phyloP scores from a whole-genome alignment of 169 alveolate species.

The Blepharisma undulans region DNA sequence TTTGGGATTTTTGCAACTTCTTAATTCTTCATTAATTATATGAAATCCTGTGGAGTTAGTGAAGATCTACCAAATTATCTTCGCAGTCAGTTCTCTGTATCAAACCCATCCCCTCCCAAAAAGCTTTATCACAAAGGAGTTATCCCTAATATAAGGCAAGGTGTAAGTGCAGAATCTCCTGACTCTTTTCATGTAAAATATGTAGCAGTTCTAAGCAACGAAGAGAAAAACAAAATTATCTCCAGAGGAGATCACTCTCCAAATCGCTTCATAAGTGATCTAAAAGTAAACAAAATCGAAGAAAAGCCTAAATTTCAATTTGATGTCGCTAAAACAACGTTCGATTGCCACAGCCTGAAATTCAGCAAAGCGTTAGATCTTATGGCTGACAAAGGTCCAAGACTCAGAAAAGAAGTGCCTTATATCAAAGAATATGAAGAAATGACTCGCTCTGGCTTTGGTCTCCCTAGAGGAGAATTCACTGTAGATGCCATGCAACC shows the following conservation, averaged over 20 bases:
- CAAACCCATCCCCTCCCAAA: background rate
- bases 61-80: conserved; percentile 11
- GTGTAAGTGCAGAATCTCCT: conserved; percentile 17
- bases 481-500: conserved; percentile 24
- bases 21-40: background rate
- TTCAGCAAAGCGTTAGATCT: conserved; percentile 23
- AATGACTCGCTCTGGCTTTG: conserved; percentile 13
- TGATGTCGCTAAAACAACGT: background rate
- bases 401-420: background rate
- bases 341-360: conserved; percentile 24
- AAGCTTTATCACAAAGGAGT: background rate
- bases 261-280: background rate
- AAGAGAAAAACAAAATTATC: background rate
- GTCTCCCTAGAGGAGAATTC: conserved; percentile 19
- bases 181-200: background rate
- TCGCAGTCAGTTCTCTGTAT: background rate
- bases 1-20: background rate
- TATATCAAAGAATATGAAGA: background rate
- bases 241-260: background rate
- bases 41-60: background rate
- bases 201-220: background rate
- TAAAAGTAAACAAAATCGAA: background rate
- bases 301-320: background rate
- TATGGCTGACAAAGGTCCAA: conserved; percentile 7
- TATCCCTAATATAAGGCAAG: background rate